Percentiles rank a stretch among this genome's conserved stretches.
Evolutionary conservation across 768 basidiomycete species (phyloP).

Genomic region (Trametes villosa): DNA sequence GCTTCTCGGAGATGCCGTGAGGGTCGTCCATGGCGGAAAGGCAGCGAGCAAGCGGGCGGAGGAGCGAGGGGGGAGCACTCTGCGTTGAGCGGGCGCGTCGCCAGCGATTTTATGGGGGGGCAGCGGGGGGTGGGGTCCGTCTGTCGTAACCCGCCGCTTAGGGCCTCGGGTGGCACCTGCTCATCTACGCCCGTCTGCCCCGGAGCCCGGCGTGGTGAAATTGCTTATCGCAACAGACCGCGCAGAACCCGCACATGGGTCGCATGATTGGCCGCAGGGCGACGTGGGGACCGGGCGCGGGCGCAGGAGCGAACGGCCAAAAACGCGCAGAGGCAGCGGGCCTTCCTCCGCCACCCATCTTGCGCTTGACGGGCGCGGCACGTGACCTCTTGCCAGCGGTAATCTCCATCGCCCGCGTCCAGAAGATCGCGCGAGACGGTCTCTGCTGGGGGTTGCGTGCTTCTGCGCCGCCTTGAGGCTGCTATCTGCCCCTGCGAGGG

Average conservation of each 20-base stretch:
- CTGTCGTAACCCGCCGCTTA: conserved; percentile 4
- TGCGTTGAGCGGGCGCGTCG: not conserved
- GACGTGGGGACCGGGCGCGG: conserved; percentile 1
- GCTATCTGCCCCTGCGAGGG: conserved; percentile 3
- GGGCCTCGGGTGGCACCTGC: not conserved
- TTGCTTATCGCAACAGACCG: conserved; percentile 21
- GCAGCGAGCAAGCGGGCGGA: not conserved
- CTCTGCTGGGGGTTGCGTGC: conserved; percentile 1
- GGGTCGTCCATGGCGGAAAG: conserved; percentile 25
- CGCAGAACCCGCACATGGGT: conserved; percentile 25
- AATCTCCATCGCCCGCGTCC: conserved; percentile 15
- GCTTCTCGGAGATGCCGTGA: conserved; percentile 22
- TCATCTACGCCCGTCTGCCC: not conserved
- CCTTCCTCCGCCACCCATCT: conserved; percentile 3
- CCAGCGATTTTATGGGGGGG: conserved; percentile 9
- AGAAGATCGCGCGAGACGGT: conserved; percentile 2
- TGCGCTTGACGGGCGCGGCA: conserved; percentile 1
- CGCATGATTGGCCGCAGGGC: conserved; percentile 24
- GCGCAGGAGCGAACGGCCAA: conserved; percentile 35
- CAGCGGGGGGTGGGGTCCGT: not conserved
- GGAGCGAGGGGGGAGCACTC: not conserved
- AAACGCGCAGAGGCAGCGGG: conserved; percentile 31
- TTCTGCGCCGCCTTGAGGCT: conserved; percentile 11
- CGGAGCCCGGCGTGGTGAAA: conserved; percentile 6
- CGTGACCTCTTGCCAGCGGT: conserved; percentile 11